phyloP scores from a whole-genome alignment of 306 rosid species.

The Crataegus laevigata region DNA sequence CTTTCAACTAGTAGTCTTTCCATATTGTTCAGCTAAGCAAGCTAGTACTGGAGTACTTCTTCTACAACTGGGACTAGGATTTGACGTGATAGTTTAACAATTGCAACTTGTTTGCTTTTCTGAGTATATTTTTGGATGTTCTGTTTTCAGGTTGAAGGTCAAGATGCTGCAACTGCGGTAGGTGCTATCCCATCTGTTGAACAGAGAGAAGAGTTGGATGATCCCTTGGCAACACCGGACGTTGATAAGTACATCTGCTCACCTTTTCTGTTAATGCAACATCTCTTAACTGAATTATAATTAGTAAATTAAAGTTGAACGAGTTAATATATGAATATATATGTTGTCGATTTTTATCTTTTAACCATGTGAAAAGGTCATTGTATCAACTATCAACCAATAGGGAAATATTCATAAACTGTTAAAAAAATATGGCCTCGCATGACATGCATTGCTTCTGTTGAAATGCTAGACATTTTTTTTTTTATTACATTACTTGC shows the following conservation, averaged over 20 bases:
- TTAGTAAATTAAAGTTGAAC: not conserved
- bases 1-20: not conserved
- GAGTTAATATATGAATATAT: not conserved
- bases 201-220: constrained; percentile 69
- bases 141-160: constrained; percentile 71
- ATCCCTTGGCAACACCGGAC: constrained; percentile 72
- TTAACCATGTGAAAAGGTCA: not conserved
- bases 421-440: not conserved
- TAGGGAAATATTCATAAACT: not conserved
- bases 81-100: not conserved
- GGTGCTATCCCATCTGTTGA: constrained; percentile 43
- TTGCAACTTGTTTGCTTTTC: not conserved
- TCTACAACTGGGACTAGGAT: not conserved
- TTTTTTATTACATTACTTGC: not conserved
- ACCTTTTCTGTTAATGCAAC: not conserved
- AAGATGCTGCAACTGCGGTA: constrained; percentile 55
- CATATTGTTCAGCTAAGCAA: not conserved
- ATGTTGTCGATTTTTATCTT: not conserved
- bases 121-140: not conserved
- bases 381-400: not conserved
- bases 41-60: not conserved
- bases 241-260: constrained; percentile 51
- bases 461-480: not conserved
- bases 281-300: not conserved
- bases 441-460: not conserved